phyloP scores from a whole-genome alignment of 2,329 filamentous ascomycete genomes.

The Pseudogymnoascus sp. region DNA sequence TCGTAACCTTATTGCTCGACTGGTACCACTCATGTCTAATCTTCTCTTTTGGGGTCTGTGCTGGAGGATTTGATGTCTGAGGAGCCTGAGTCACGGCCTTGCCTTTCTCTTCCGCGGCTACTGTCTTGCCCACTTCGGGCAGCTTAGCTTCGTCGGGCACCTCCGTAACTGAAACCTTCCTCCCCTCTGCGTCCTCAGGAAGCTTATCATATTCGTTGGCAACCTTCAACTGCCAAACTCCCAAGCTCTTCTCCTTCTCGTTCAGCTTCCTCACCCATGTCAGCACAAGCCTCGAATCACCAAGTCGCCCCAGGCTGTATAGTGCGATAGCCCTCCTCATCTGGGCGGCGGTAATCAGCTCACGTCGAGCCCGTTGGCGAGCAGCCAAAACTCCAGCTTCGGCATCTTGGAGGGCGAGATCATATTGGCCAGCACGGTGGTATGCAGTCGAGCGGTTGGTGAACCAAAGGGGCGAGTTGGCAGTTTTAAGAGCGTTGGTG shows the following conservation, averaged over 20 bases:
- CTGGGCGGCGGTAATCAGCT: conserved; percentile 72
- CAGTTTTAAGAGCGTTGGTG: conserved; percentile 60
- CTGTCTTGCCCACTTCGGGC: conserved; percentile 29
- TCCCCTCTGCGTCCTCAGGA: conserved; percentile 39
- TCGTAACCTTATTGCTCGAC: conserved; percentile 48
- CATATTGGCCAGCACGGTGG: conserved; percentile 51
- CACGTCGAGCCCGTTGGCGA: conserved; percentile 59
- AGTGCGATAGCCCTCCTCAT: conserved; percentile 70
- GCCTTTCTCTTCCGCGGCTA: conserved; percentile 9
- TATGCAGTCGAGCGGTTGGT: conserved; percentile 75
- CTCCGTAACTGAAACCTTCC: conserved; percentile 40
- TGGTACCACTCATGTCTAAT: conserved; percentile 65
- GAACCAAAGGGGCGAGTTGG: conserved; percentile 70
- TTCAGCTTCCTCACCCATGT: conserved; percentile 46
- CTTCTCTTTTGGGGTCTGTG: conserved; percentile 43
- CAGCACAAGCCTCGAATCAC: conserved; percentile 66
- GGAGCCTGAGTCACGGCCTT: conserved; percentile 8
- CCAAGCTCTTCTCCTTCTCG: conserved; percentile 41
- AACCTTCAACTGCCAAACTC: conserved; percentile 51
- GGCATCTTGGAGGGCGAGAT: conserved; percentile 61
- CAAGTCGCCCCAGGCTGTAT: conserved; percentile 60
- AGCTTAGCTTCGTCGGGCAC: conserved; percentile 39
- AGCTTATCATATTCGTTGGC: conserved; percentile 41
- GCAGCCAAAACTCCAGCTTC: conserved; percentile 56
- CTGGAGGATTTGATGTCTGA: conserved; percentile 5